These are phyloP conservation scores for Colletotrichum scovillei DNA, from an alignment of 2,329 filamentous ascomycete genomes.

Conservation along the genomic window DNA sequence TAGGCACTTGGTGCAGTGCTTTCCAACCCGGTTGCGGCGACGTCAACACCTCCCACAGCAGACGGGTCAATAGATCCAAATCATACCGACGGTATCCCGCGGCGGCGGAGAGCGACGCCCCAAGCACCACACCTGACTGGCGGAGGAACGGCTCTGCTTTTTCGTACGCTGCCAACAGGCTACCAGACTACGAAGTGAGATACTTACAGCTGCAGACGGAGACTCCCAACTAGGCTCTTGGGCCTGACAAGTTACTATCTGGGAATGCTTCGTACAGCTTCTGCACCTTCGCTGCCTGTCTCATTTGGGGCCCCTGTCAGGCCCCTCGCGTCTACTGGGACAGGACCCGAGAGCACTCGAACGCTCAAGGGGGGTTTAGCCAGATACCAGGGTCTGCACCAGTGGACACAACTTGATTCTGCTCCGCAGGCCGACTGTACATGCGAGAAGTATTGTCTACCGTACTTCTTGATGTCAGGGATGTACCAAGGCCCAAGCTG, in stretches of 20 bases:
- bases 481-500: conserved; percentile 9
- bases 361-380: not conserved
- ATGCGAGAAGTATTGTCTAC: conserved; percentile 12
- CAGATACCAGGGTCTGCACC: conserved; percentile 16
- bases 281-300: not conserved
- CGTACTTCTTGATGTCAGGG: conserved; percentile 1
- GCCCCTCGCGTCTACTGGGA: not conserved
- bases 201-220: not conserved
- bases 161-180: not conserved
- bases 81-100: conserved; percentile 9
- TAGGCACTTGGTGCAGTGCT: not conserved
- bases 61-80: conserved; percentile 13
- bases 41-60: not conserved
- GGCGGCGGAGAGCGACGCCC: conserved; percentile 19
- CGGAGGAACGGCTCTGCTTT: conserved; percentile 10
- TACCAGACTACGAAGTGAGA: not conserved
- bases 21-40: conserved; percentile 25
- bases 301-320: conserved; percentile 1
- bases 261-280: conserved; percentile 1
- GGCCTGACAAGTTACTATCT: not conserved
- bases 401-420: not conserved
- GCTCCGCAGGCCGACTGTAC: not conserved
- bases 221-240: not conserved
- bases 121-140: conserved; percentile 18
- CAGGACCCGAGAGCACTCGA: not conserved